These are phyloP conservation scores for Pyrenochaeta sp. DNA, from an alignment of 2,329 filamentous ascomycete species.

Conservation along the genomic window DNA sequence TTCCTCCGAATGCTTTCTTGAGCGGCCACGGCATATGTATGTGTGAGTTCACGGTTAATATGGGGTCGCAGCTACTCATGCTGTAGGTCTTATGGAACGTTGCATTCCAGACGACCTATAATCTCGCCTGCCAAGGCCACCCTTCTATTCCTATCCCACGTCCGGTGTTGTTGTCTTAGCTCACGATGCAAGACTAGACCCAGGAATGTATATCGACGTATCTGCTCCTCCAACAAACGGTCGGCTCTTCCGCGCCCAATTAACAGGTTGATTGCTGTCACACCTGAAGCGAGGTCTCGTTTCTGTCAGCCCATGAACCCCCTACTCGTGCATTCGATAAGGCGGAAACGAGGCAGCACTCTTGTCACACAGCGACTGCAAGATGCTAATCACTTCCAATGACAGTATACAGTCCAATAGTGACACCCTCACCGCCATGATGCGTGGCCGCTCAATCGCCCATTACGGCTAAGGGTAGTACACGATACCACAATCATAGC, in stretches of 20 bases:
- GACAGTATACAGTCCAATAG: neutral
- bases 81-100: conserved; percentile 13
- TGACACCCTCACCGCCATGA: neutral
- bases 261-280: neutral
- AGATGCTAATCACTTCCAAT: neutral
- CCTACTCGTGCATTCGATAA: neutral
- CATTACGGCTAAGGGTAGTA: neutral
- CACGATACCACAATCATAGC: neutral
- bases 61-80: neutral
- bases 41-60: neutral
- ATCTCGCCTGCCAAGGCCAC: neutral
- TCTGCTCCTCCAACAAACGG: neutral
- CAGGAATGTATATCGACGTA: conserved; percentile 6
- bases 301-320: neutral
- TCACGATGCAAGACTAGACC: neutral
- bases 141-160: neutral
- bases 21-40: neutral
- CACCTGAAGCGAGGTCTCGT: neutral
- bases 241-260: neutral
- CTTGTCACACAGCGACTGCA: neutral
- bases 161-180: conserved; percentile 1
- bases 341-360: neutral
- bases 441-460: neutral
- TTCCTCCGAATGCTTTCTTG: neutral
- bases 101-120: neutral